These are phyloP conservation scores for Zygosaccharomyces bailii DNA, from an alignment of 805 yeast genomes.

Conservation along the genomic window DNA sequence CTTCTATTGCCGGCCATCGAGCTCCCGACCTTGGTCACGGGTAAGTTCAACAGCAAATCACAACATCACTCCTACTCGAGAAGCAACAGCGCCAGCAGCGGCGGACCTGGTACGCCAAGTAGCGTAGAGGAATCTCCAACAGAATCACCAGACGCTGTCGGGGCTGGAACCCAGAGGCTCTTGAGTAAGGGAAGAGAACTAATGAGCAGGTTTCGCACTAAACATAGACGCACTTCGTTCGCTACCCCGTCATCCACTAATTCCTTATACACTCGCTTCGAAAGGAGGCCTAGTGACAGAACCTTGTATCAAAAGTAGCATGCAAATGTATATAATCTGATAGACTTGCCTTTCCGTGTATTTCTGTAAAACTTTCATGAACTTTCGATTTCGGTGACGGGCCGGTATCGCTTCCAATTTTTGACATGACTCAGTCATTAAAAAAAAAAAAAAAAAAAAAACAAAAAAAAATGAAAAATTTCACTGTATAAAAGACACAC, in stretches of 20 bases:
- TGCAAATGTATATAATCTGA: background rate
- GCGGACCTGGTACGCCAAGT: constrained; percentile 8
- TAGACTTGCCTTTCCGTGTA: too few relatives aligned
- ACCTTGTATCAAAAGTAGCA: constrained; percentile 4
- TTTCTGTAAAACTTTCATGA: too few relatives aligned
- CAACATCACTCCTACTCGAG: constrained; percentile 1
- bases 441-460: constrained; percentile 1
- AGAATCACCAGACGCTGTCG: constrained; percentile 5
- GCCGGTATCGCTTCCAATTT: constrained; percentile 6
- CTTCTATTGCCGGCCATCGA: background rate
- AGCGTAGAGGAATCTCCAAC: background rate
- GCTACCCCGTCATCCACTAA: constrained; percentile 9
- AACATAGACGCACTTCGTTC: constrained; percentile 10
- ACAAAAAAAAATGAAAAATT: background rate
- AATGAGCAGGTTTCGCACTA: constrained; percentile 10
- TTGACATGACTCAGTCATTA: constrained; percentile 9
- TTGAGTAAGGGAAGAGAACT: constrained; percentile 13
- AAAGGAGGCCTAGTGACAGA: constrained; percentile 9
- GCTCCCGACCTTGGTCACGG: constrained; percentile 1
- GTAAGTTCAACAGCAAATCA: background rate
- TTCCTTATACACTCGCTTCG: constrained; percentile 5
- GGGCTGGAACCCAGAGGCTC: constrained; percentile 11
- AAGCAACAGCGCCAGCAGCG: constrained; percentile 7
- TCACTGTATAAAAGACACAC: constrained; percentile 2
- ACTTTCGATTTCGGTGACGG: background rate